Percentiles rank a stretch among this genome's conserved stretches.
Evolutionary conservation across 805 yeast species (phyloP).

Genomic region (Isabelozyma heimii): DNA sequence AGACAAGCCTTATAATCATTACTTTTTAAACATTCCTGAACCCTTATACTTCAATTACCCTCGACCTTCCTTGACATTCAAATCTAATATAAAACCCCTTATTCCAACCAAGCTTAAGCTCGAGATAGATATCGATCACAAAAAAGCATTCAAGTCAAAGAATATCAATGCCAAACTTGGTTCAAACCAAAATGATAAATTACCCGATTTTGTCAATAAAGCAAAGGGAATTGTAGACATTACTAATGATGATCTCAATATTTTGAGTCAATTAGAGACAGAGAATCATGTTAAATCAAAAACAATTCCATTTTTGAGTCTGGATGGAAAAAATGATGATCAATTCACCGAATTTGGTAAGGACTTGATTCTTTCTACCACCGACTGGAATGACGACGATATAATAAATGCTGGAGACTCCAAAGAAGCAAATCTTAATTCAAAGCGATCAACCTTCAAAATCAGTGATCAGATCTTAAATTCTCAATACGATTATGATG

Average conservation of each 20-base stretch:
- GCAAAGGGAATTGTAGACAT: conserved; percentile 12
- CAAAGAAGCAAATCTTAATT: conserved; percentile 11
- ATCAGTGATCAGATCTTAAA: conserved; percentile 2
- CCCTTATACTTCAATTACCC: conserved; percentile 56
- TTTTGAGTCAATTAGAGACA: conserved; percentile 23
- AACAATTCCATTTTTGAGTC: conserved; percentile 25
- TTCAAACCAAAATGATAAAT: background rate
- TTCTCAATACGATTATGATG: conserved; percentile 43
- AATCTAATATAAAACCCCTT: conserved; percentile 38
- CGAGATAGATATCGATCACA: conserved; percentile 63
- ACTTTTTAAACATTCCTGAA: conserved; percentile 59
- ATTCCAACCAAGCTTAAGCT: conserved; percentile 59
- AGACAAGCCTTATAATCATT: conserved; percentile 59
- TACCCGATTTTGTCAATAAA: conserved; percentile 3
- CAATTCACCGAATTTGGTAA: conserved; percentile 44
- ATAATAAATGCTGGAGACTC: conserved; percentile 50
- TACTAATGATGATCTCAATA: conserved; percentile 28
- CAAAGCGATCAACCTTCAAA: background rate
- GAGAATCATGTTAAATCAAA: conserved; percentile 14
- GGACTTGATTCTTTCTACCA: conserved; percentile 63
- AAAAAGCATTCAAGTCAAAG: conserved; percentile 46
- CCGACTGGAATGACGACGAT: conserved; percentile 74
- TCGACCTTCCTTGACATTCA: conserved; percentile 42
- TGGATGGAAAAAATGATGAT: conserved; percentile 28
- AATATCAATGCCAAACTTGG: conserved; percentile 1